Evolutionary conservation across 345 rosid genomes (phyloP).

Genomic region (Brassica nigra): DNA sequence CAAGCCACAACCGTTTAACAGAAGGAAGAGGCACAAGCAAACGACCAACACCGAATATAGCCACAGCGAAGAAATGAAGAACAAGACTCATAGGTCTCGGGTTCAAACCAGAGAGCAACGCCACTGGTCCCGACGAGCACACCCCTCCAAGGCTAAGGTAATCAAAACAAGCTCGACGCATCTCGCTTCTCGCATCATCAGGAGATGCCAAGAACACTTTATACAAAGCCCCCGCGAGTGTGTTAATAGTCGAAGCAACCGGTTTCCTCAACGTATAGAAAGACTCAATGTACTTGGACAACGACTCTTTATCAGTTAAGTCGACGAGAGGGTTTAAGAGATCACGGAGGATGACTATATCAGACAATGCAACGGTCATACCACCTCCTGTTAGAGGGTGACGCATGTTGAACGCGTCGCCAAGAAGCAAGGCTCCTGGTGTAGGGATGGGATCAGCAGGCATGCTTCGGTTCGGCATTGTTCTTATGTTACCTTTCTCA

Average conservation of each 20-base stretch:
- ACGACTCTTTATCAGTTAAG: constrained; percentile 44
- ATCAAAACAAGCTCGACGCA: constrained; percentile 60
- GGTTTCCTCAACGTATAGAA: constrained; percentile 67
- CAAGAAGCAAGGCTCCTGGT: constrained; percentile 55
- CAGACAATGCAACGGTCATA: constrained; percentile 60
- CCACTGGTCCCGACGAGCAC: constrained; percentile 52
- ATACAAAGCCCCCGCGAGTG: constrained; percentile 57
- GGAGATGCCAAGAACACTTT: constrained; percentile 55
- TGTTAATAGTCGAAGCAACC: constrained; percentile 61
- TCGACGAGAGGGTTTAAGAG: constrained; percentile 44
- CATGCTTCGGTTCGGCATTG: constrained; percentile 63
- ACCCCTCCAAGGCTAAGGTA: constrained; percentile 59
- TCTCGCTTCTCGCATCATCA: constrained; percentile 53
- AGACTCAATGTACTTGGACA: constrained; percentile 51
- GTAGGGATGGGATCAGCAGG: constrained; percentile 57
- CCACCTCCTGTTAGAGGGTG: constrained; percentile 64
- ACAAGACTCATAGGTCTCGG: constrained; percentile 53
- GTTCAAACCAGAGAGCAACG: constrained; percentile 60
- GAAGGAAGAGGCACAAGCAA: constrained; percentile 60
- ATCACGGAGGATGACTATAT: constrained; percentile 52
- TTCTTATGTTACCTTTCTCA: constrained; percentile 52
- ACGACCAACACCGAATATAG: constrained; percentile 57
- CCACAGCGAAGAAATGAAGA: constrained; percentile 60
- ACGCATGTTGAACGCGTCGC: constrained; percentile 61
- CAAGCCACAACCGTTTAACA: constrained; percentile 48